Percentiles rank a stretch among this genome's conserved stretches.
Evolutionary conservation across 305 asterid species (phyloP).

Genomic region (Fraxinus latifolia): DNA sequence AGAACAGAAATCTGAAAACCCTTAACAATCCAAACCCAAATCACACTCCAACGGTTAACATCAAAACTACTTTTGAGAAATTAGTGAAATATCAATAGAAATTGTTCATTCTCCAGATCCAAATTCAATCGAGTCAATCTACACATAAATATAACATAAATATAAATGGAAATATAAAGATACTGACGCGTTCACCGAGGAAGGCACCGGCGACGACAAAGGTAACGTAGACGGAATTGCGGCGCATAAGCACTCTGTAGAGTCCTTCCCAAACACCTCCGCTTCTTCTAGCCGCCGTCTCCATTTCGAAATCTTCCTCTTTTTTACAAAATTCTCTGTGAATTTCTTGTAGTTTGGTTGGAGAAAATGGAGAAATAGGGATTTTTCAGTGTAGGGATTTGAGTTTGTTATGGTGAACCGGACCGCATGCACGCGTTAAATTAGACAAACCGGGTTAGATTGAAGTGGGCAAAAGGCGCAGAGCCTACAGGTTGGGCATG

Average conservation of each 20-base stretch:
- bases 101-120: background rate
- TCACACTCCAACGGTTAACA: background rate
- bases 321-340: background rate
- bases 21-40: background rate
- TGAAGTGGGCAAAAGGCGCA: too few relatives aligned
- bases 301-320: background rate
- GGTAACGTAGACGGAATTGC: slow-evolving; percentile 15
- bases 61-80: background rate
- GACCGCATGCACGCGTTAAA: background rate
- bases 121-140: background rate
- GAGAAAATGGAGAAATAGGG: background rate
- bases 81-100: background rate
- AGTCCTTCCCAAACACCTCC: slow-evolving; percentile 13
- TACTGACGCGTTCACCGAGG: slow-evolving; percentile 23
- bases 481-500: too few relatives aligned
- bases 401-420: background rate
- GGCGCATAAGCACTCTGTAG: slow-evolving; percentile 18
- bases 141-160: background rate
- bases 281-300: slow-evolving; percentile 1
- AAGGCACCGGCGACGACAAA: slow-evolving; percentile 23
- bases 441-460: background rate
- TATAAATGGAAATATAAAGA: background rate
- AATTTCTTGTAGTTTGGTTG: background rate
- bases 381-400: background rate
- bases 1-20: background rate